These are phyloP conservation scores for Yamadazyma ubonensis DNA, from an alignment of 805 yeast species.

Conservation along the genomic window DNA sequence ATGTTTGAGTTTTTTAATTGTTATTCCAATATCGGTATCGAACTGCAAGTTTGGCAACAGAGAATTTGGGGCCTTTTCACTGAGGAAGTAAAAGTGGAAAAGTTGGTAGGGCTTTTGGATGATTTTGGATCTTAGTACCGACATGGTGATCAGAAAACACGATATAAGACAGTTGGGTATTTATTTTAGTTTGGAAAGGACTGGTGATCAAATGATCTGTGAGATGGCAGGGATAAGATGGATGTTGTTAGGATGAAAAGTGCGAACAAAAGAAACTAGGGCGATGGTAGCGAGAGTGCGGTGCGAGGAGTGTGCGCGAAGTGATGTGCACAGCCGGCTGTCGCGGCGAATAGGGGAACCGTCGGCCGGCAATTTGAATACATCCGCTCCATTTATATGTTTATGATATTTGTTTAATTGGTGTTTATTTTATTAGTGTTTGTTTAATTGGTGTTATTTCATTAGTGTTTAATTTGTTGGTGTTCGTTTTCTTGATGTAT, in stretches of 20 bases:
- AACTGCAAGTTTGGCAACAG: constrained; percentile 51
- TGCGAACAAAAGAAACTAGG: background rate
- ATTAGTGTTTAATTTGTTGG: too few relatives aligned
- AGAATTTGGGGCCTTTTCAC: constrained; percentile 50
- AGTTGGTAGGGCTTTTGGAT: constrained; percentile 41
- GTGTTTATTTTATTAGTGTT: too few relatives aligned
- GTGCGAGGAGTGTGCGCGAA: background rate
- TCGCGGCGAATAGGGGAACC: background rate
- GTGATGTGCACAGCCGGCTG: background rate
- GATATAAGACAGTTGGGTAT: too few relatives aligned
- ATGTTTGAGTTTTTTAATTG: constrained; percentile 41
- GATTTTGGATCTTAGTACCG: constrained; percentile 18
- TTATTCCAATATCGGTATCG: constrained; percentile 44
- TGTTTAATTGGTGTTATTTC: too few relatives aligned
- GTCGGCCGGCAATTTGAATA: too few relatives aligned
- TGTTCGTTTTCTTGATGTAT: too few relatives aligned
- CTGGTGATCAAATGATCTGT: too few relatives aligned
- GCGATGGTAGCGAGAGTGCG: background rate
- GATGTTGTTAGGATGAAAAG: background rate
- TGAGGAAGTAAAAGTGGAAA: constrained; percentile 52
- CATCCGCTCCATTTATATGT: too few relatives aligned
- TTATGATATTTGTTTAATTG: too few relatives aligned
- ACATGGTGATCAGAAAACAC: constrained; percentile 10
- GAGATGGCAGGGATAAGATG: background rate
- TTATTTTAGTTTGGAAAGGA: too few relatives aligned